Evolutionary conservation across 73 alveolate species (phyloP), one percentile per base, ranked within the genome.

Genomic region (Urostyla sp.): DNA sequence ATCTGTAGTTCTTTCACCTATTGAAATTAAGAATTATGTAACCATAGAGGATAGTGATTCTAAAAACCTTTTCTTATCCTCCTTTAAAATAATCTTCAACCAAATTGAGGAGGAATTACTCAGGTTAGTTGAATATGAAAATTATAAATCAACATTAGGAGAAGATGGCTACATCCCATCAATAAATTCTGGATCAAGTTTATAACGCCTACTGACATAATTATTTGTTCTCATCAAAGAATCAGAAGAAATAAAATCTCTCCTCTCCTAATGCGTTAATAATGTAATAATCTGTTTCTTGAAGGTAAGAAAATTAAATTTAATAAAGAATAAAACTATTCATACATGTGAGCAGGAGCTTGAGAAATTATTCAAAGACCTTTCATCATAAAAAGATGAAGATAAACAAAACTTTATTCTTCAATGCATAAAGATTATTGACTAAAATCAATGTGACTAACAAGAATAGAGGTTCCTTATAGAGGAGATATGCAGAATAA

Each of bases 331-430:
- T 34, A 83, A 83, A 67, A 72, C 74, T 8, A 37, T 83, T 3
- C 15, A 37, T 32, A 58, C 72, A 20, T 48, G 92, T 44, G 87
- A 83, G 50, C 57, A 35, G 18, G 58, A 73, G 32, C 38, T 83
- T 11, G 92, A 83, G 63, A 83, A 57, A 27, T 43, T 83, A 44
- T 83, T 83, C 51, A 80, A 56, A 46, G 67, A 49, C 28, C 26
- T 83, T 2, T 87, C 72, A 20, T 36, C 84, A 51, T 82, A 83
- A 20, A 72, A 82, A 32, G 92, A 83, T 23, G 72, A 51, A 10
- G 87, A 83, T 4, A 72, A 80, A 59, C 50, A 21, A 18, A 56
- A 30, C 28, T 83, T 83, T 67, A 36, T 83, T 43, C 31, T 40
- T 16, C 87, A 83, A 45, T 83, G 92, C 56, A 28, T 83, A 4